Percentiles rank a stretch among this genome's conserved stretches.
Evolutionary conservation across 73 alveolate species (phyloP).

Genomic region (Paraurostyla sp.): DNA sequence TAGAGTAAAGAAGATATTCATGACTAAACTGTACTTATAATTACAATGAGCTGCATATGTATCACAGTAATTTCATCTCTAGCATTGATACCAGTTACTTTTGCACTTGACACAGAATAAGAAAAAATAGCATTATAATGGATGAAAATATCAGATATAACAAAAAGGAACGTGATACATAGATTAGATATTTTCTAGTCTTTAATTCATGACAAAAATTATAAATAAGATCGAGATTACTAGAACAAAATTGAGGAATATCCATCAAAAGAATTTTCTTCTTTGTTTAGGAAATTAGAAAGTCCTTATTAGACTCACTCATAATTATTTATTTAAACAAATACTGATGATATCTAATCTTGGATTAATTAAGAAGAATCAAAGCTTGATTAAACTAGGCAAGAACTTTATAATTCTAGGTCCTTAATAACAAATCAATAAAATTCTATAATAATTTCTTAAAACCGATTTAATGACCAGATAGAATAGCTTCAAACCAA

Average conservation of each 20-base stretch:
- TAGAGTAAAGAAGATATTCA: constrained; percentile 20
- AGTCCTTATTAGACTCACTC: too few relatives aligned
- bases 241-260: not conserved
- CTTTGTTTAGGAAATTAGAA: too few relatives aligned
- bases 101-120: constrained; percentile 32
- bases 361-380: too few relatives aligned
- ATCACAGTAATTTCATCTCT: not conserved
- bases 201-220: not conserved
- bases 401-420: too few relatives aligned
- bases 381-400: too few relatives aligned
- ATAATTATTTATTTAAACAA: too few relatives aligned
- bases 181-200: not conserved
- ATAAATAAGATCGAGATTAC: not conserved
- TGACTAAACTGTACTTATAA: constrained; percentile 20
- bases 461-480: too few relatives aligned
- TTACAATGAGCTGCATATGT: constrained; percentile 1
- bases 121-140: constrained; percentile 22
- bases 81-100: constrained; percentile 19
- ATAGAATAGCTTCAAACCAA: too few relatives aligned
- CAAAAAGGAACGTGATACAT: not conserved
- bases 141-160: not conserved
- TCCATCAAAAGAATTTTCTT: too few relatives aligned
- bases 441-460: too few relatives aligned
- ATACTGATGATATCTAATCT: too few relatives aligned
- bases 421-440: too few relatives aligned